Evolutionary conservation across 371 early-diverging fungal genomes (phyloP).

Genomic region (Smittium culicis): DNA sequence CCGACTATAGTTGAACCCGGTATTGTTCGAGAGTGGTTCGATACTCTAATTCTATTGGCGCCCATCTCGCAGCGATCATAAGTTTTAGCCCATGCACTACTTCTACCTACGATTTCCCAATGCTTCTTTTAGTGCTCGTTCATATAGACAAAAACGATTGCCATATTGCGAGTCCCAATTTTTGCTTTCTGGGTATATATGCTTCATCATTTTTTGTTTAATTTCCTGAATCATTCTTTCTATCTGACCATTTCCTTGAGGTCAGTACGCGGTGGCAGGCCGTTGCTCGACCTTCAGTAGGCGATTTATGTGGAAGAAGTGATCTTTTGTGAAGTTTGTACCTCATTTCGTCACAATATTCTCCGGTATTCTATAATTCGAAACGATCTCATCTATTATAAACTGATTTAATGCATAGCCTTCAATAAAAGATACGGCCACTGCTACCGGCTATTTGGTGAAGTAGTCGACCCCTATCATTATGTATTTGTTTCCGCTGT

Average conservation of each 20-base stretch:
- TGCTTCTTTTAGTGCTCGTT: not conserved
- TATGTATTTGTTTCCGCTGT: not conserved
- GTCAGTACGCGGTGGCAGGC: conserved; percentile 19
- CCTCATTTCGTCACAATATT: too few species aligned
- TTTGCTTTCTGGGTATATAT: not conserved
- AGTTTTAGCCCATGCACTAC: conserved; percentile 12
- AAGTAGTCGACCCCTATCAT: conserved; percentile 1
- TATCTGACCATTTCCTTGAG: conserved; percentile 25
- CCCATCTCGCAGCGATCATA: not conserved
- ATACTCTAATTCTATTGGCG: not conserved
- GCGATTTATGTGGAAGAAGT: too few species aligned
- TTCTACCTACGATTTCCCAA: conserved; percentile 2
- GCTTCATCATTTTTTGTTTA: conserved; percentile 6
- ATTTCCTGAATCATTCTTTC: conserved; percentile 27
- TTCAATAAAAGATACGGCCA: not conserved
- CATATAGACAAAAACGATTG: conserved; percentile 9
- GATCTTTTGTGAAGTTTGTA: too few species aligned
- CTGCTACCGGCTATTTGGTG: conserved; percentile 6
- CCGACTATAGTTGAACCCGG: not conserved
- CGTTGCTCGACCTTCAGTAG: too few species aligned
- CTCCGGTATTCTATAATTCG: conserved; percentile 12
- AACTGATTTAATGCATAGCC: not conserved
- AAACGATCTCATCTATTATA: not conserved
- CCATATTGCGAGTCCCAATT: conserved; percentile 6
- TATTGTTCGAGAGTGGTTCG: not conserved